A percentile compares a stretch with the other conserved stretches of the same genome.
phyloP scores from a whole-genome alignment of 1,139 yeast species.

The Nakaseomyces sp. region DNA sequence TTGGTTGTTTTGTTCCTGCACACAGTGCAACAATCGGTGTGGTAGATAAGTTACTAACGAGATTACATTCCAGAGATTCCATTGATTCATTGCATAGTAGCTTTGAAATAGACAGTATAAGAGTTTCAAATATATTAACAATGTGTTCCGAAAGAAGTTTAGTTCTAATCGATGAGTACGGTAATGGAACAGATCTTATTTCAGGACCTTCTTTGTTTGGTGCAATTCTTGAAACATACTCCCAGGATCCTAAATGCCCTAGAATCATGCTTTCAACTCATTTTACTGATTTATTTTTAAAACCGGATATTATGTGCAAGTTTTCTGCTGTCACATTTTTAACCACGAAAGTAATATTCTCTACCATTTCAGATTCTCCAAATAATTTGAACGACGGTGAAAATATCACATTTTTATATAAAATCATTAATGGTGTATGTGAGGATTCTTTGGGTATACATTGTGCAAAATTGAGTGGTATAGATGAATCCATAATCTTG shows the following conservation, averaged over 20 bases:
- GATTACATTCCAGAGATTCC: slow-evolving; percentile 38
- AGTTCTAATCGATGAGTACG: slow-evolving; percentile 43
- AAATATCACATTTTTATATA: slow-evolving; percentile 32
- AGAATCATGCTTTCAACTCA: slow-evolving; percentile 38
- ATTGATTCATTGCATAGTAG: slow-evolving; percentile 38
- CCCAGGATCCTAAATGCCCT: slow-evolving; percentile 22
- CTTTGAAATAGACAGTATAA: slow-evolving; percentile 39
- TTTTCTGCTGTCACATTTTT: not conserved
- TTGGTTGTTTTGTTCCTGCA: slow-evolving; percentile 45
- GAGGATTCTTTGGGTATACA: slow-evolving; percentile 34
- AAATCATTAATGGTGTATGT: slow-evolving; percentile 30
- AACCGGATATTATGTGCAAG: not conserved
- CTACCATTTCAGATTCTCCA: not conserved
- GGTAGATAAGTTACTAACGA: slow-evolving; percentile 38
- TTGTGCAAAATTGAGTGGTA: slow-evolving; percentile 36
- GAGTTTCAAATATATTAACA: slow-evolving; percentile 36
- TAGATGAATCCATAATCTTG: slow-evolving; percentile 25
- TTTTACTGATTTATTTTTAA: slow-evolving; percentile 36
- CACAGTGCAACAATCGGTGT: slow-evolving; percentile 36
- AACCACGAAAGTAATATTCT: slow-evolving; percentile 28
- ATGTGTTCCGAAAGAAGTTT: slow-evolving; percentile 35
- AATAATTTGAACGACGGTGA: slow-evolving; percentile 7
- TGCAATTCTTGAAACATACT: slow-evolving; percentile 30
- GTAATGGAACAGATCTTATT: slow-evolving; percentile 41
- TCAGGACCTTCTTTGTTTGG: slow-evolving; percentile 43